Percentiles rank a stretch among this genome's conserved stretches.
Conservation (phyloP, 768 basidiomycete species). For the Terana coerulea region DNA sequence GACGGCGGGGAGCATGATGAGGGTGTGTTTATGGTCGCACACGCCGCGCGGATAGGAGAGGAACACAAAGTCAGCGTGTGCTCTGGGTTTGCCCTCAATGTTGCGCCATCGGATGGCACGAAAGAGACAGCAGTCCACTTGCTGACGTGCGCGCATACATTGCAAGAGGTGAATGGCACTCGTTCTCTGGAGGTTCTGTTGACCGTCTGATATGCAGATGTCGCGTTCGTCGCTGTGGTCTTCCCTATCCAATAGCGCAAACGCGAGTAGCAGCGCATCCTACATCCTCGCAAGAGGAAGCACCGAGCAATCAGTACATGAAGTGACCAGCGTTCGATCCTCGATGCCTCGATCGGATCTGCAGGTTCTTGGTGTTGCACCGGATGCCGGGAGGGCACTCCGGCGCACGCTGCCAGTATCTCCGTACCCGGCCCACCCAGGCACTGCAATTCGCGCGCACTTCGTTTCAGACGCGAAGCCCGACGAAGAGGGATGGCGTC, state of each 20-base stretch:
- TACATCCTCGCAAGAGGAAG: constrained; percentile 37
- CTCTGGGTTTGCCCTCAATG: constrained; percentile 54
- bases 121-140: constrained; percentile 32
- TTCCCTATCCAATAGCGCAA: constrained; percentile 10
- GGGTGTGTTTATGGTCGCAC: constrained; percentile 48
- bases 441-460: constrained; percentile 47
- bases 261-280: constrained; percentile 30
- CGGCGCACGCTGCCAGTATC: constrained; percentile 53
- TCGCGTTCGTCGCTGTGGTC: constrained; percentile 30
- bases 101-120: constrained; percentile 15
- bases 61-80: constrained; percentile 47
- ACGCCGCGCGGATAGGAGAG: constrained; percentile 37
- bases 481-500: constrained; percentile 38
- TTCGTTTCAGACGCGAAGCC: constrained; percentile 45
- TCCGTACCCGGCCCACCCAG: constrained; percentile 52
- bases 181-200: neutral
- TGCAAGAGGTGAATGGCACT: constrained; percentile 47
- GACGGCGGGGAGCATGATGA: constrained; percentile 21
- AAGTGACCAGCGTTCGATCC: constrained; percentile 45
- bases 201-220: constrained; percentile 26
- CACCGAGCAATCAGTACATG: constrained; percentile 32
- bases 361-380: constrained; percentile 36
- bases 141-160: constrained; percentile 58
- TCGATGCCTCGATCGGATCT: constrained; percentile 60
- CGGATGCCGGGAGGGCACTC: constrained; percentile 15